These are phyloP conservation scores for Coniophora puteana DNA, from an alignment of 1,284 basidiomycete genomes.

Conservation along the genomic window DNA sequence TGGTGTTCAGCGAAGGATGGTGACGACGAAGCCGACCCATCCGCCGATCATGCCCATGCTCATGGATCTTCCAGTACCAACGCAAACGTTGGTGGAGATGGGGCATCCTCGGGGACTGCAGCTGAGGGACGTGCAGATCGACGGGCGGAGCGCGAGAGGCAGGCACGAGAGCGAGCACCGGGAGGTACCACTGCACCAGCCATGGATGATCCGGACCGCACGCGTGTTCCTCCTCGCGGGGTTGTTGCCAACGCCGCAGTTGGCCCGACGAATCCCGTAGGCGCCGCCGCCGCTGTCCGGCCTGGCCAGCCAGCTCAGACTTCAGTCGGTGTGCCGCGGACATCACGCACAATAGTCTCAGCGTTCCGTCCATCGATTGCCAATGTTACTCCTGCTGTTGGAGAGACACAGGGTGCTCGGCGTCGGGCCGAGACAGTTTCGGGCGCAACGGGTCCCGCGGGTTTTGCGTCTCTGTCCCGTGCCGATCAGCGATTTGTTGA, in stretches of 20 bases:
- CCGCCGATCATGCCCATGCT: conserved; percentile 7
- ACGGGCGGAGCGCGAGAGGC: conserved; percentile 28
- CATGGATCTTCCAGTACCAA: too few species aligned
- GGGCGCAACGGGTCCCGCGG: conserved; percentile 28
- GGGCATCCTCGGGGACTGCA: conserved; percentile 11
- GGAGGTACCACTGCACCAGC: conserved; percentile 7
- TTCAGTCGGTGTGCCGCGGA: conserved; percentile 1
- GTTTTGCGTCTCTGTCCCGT: conserved; percentile 15
- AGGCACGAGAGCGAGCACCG: conserved; percentile 26
- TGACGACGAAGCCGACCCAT: conserved; percentile 51
- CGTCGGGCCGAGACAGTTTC: conserved; percentile 36
- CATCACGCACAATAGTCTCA: background rate
- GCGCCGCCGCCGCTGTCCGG: conserved; percentile 24
- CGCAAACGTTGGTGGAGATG: conserved; percentile 3
- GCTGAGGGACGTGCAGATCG: conserved; percentile 19
- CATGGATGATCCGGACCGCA: conserved; percentile 5
- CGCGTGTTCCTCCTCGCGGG: conserved; percentile 14
- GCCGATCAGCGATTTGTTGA: background rate
- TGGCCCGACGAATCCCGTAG: conserved; percentile 24
- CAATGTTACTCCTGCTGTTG: conserved; percentile 12
- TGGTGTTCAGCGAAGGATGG: conserved; percentile 79
- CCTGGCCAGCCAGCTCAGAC: conserved; percentile 18
- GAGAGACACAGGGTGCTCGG: conserved; percentile 24
- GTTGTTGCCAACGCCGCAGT: conserved; percentile 6
- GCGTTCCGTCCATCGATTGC: conserved; percentile 4